A percentile compares a stretch with the other conserved stretches of the same genome.
These are phyloP conservation scores for Wallacemonas rigidus DNA, from an alignment of 208 protist species.

Conservation along the genomic window DNA sequence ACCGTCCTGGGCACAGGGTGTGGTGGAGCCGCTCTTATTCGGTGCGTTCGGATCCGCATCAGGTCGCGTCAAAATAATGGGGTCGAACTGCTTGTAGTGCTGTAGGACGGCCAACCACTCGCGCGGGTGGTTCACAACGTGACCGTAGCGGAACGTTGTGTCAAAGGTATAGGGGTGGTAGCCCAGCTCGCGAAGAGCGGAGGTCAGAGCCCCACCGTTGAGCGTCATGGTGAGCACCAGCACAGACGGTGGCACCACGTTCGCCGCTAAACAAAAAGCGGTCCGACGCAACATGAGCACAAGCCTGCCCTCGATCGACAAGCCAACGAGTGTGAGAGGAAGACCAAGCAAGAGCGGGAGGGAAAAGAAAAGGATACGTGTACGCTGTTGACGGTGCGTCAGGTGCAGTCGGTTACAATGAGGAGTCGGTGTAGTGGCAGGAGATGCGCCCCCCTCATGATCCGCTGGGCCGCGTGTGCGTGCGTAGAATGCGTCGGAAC, in stretches of 20 bases:
- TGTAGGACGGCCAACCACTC: slow-evolving; percentile 79
- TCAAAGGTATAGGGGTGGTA: slow-evolving; percentile 81
- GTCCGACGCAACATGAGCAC: slow-evolving; percentile 3
- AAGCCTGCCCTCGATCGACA: no score
- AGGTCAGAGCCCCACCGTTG: slow-evolving; percentile 67
- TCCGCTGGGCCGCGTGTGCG: no score
- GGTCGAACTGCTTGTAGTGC: slow-evolving; percentile 68
- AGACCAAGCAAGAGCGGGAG: not conserved
- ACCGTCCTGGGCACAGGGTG: no score
- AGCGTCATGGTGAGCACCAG: slow-evolving; percentile 82
- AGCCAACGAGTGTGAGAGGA: not conserved
- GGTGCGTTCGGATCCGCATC: not conserved
- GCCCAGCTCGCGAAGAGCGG: slow-evolving; percentile 61
- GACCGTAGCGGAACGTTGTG: slow-evolving; percentile 60
- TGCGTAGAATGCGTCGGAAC: no score
- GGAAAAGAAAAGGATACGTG: no score
- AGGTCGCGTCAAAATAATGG: slow-evolving; percentile 32
- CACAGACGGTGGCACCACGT: slow-evolving; percentile 35
- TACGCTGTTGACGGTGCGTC: no score
- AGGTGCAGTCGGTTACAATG: no score
- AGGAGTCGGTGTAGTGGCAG: no score
- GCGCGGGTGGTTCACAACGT: slow-evolving; percentile 68
- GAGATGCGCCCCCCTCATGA: no score
- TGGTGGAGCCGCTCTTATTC: no score
- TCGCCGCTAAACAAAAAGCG: not conserved